Evolutionary conservation across 2,329 filamentous ascomycete species (phyloP), one percentile per base, ranked within the genome.

Genomic region (Chalaropsis ovoidea): DNA sequence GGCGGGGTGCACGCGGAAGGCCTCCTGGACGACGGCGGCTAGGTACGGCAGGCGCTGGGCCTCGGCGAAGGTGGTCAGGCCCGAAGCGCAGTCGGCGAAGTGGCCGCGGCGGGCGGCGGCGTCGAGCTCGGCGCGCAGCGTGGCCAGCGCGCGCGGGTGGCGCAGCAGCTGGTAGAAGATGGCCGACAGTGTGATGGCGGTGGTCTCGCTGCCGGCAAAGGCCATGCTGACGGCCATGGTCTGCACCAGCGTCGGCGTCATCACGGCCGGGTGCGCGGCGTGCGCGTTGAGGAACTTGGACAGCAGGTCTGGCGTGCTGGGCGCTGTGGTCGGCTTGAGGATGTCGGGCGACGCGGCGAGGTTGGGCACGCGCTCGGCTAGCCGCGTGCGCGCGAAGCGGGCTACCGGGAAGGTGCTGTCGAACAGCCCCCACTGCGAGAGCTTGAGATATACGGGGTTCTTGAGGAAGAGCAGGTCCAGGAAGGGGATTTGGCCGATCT

Each of bases 201-300:
- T 93, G 0, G 89, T 93, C 74, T 94, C 89, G 1, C 83, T 87
- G 2, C 89, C 88, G 0, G 89, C 89, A 70, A 88, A 84, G 0
- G 81, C 81, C 86, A 89, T 89, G 67, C 80, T 84, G n/a, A 86
- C 82, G 62, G 85, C 86, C 76, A 88, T 86, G 6, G 86, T 86
- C 69, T 87, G 82, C 11, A 90, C 86, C 8, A 87, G 78, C 2
- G 78, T 79, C 70, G 89, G 84, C 27, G 79, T 84, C 85, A 90
- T 89, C 74, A 90, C 87, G 1, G 86, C 82, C 0, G 86, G 86
- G 54, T 86, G 82, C 19, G 84, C 80, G 70, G 86, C 80, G 60
- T 83, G 82, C 0, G 87, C 86, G 70, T 86, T 82, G 10, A 88
- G 81, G 73, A 90, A 90, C 73, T 89, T 89, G 70, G 84, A 86